Evolutionary conservation across 2,329 filamentous ascomycete genomes (phyloP), one percentile per base, ranked within the genome.

Genomic region (Phyllosticta citrichinensis): DNA sequence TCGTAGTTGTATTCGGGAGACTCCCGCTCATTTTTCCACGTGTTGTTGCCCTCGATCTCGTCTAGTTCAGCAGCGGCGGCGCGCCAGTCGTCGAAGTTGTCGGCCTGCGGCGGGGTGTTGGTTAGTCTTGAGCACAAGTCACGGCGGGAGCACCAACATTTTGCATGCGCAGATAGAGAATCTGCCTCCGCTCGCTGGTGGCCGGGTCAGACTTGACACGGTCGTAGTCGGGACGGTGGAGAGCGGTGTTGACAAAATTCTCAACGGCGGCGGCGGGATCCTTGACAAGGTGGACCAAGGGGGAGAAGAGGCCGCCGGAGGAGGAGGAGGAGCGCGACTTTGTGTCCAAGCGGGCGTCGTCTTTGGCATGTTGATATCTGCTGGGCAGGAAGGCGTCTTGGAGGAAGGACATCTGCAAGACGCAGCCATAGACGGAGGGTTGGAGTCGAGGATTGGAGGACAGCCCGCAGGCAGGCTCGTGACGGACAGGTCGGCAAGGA

Each of bases 21-120:
- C 57, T 83, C 79, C 9, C 82, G 75, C 57, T 89, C 83, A 33
- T 79, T 72, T 71, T 96, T 96, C 92, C 92, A 96, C 27, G 79
- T 75, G 65, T 93, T 86, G 69, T 93, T 91, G 54, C 86, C 86
- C 71, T 96, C 90, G 14, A 96, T 77, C 10, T 80, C 72, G 70
- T 97, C 92, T 52, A 97, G 82, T 69, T 92, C 87, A 52, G 80
- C 80, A 2, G 92, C 92, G 10, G 89, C 87, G 17, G 77, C 77
- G 66, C 86, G 82, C 91, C 92, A 97, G 69, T 91, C 84, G 56
- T 81, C 76, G 66, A 86, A 81, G 1, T 83, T 83, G 62, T 83
- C 81, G 63, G 90, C 88, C 85, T 90, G 66, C 61, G 52, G 47
- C 27, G 56, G 56, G 62, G 11, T 47, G 24, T 60, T 25, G 35